Evolutionary conservation across 2,329 filamentous ascomycete genomes (phyloP).

Genomic region (Bipolaris sorokiniana): DNA sequence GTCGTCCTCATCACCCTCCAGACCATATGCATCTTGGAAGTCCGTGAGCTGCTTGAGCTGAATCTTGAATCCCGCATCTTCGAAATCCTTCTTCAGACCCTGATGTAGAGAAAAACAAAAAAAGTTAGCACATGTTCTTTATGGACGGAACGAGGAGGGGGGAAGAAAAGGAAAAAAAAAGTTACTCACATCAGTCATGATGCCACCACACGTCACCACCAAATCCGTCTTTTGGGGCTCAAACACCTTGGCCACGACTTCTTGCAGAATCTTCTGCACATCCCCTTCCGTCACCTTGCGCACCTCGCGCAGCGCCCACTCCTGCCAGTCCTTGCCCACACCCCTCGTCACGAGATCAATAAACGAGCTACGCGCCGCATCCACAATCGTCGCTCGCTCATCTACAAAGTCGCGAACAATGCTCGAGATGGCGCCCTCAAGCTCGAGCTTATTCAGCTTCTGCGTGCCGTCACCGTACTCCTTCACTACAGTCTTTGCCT

Average conservation of each 20-base stretch:
- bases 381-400: slow-evolving; percentile 83
- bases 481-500: slow-evolving; percentile 75
- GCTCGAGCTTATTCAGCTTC: slow-evolving; percentile 77
- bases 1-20: slow-evolving; percentile 66
- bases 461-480: slow-evolving; percentile 74
- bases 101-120: slow-evolving; percentile 45
- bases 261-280: slow-evolving; percentile 74
- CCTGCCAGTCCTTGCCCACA: slow-evolving; percentile 77
- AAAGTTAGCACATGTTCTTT: neutral
- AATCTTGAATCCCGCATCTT: slow-evolving; percentile 77
- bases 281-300: slow-evolving; percentile 76
- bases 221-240: slow-evolving; percentile 80
- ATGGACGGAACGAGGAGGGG: slow-evolving; percentile 1
- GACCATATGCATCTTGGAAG: slow-evolving; percentile 89
- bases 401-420: slow-evolving; percentile 88
- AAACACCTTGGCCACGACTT: slow-evolving; percentile 81
- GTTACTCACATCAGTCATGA: slow-evolving; percentile 78
- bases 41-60: slow-evolving; percentile 74
- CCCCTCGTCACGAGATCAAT: slow-evolving; percentile 78
- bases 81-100: slow-evolving; percentile 77
- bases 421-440: slow-evolving; percentile 88
- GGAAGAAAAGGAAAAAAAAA: neutral
- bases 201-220: slow-evolving; percentile 83
- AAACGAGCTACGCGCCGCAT: slow-evolving; percentile 83
- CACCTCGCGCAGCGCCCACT: slow-evolving; percentile 77